Evolutionary conservation across 2,329 filamentous ascomycete species (phyloP), one percentile per base, ranked within the genome.

Genomic region (Aspergillus carbonarius): DNA sequence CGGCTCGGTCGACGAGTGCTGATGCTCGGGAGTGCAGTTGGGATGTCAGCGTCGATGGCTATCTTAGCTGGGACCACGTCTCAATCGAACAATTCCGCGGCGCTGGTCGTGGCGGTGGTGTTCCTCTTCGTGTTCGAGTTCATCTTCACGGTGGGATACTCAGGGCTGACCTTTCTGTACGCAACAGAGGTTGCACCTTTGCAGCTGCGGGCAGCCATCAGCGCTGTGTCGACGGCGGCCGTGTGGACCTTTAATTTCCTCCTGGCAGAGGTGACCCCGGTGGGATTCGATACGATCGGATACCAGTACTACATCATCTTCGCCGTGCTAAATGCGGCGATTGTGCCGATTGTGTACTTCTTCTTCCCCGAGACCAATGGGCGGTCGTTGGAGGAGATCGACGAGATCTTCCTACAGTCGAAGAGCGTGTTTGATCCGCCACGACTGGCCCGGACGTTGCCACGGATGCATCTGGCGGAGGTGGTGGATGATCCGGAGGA

Each of bases 111-210:
- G 0, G 82, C 81, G 0, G 82, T 81, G 0, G 78, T 83, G 61
- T 85, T 85, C 70, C 78, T 87, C 50, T 87, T 83, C 70, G 70
- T 84, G 48, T 87, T 84, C 75, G 83, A 85, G 71, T 83, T 81
- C 64, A 86, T 86, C 71, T 82, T 85, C 46, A 83, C 82, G 0
- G 82, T 85, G 57, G 84, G 83, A 0, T 85, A 85, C 72, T 76
- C 85, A 0, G 84, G 84, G 1, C 79, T 83, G 32, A 85, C 84
- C 64, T 86, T 85, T 72, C 74, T 86, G 18, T 87, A 86, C 71
- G 83, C 82, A 58, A 81, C 83, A 1, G 84, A 86, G 65, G 75
- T 86, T 17, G 82, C 83, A 0, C 83, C 70, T 2, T 57, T 72
- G 18, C 70, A 72, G 57, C 55, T 72, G 15, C 68, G 69, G 4